Evolutionary conservation across 352 stramenopile species (phyloP), one percentile per base, ranked within the genome.

Genomic region (Phytophthora chlamydospora): DNA sequence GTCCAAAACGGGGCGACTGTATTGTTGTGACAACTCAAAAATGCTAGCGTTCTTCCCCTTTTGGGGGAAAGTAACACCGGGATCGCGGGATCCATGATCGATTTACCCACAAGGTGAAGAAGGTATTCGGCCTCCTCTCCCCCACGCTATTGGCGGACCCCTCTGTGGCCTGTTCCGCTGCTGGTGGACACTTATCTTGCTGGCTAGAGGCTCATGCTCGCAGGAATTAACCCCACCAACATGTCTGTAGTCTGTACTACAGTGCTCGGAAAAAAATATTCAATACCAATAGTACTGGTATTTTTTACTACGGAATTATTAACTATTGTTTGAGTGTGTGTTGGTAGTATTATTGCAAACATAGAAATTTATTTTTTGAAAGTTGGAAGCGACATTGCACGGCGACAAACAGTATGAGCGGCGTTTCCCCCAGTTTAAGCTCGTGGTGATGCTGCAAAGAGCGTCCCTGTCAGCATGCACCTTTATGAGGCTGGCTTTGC

Each of bases 81-180:
- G 81, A 83, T 91, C 79, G 36, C 71, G 81, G 81, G 81, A 91
- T 83, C 77, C 79, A 87, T 88, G 81, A 91, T 90, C 76, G 73
- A 48, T 73, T 65, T 75, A 71, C 54, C 71, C 66, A 75, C 62
- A 86, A 88, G 80, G 78, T 80, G 79, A 78, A 67, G 78, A 90
- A 88, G 78, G 81, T 90, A 88, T 81, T 75, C 44, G 58, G 48
- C 60, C 65, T 69, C 70, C 52, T 59, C 48, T 71, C 58, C 50
- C 39, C 39, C 38, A 51, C 33, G 48, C 48, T 36, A n/a, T 45
- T 17, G 8, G 2, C 34, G 14, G 41, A 39, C 35, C 35, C 44
- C 39, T 53, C 29, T 47, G 39, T 21, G n/a, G 16, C 42, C 27
- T n/a, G 31, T 51, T 57, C 38, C 38, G 53, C 56, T 76, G 49